A percentile compares a stretch with the other conserved stretches of the same genome.
These are phyloP conservation scores for Pilobolus umbonatus DNA, from an alignment of 192 early-diverging fungal species.

Conservation along the genomic window DNA sequence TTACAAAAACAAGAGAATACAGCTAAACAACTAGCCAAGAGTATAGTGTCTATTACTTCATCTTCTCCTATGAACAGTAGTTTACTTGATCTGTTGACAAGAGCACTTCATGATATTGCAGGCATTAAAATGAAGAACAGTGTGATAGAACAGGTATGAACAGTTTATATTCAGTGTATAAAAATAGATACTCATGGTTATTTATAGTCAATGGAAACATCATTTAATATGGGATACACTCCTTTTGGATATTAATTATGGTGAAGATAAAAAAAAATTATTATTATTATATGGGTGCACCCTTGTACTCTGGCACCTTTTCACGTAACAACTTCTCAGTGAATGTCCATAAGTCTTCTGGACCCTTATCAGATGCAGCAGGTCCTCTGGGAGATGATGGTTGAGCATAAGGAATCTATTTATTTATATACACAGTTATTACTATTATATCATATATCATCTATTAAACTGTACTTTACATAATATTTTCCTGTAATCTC, in stretches of 20 bases:
- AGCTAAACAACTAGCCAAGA: neutral
- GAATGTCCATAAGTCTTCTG: too few relatives aligned
- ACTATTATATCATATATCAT: too few relatives aligned
- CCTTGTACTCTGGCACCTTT: too few relatives aligned
- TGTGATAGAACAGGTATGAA: conserved; percentile 1
- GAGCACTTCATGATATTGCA: neutral
- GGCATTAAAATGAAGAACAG: neutral
- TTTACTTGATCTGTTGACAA: neutral
- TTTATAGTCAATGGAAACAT: conserved; percentile 6
- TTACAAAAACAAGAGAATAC: neutral
- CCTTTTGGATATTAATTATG: conserved; percentile 3
- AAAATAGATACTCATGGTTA: neutral
- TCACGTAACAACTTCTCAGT: too few relatives aligned
- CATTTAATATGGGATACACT: conserved; percentile 1
- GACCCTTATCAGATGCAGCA: too few relatives aligned
- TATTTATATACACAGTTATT: too few relatives aligned
- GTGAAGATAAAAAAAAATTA: too few relatives aligned
- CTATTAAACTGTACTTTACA: too few relatives aligned
- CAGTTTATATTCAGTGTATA: neutral
- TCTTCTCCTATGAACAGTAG: neutral
- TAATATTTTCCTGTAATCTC: conserved; percentile 34
- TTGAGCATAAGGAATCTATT: too few relatives aligned
- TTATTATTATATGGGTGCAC: too few relatives aligned
- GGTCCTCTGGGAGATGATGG: too few relatives aligned
- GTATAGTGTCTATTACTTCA: neutral